Conservation (phyloP, 495 filamentous ascomycete genomes). For the Podospora pseudopauciseta region DNA sequence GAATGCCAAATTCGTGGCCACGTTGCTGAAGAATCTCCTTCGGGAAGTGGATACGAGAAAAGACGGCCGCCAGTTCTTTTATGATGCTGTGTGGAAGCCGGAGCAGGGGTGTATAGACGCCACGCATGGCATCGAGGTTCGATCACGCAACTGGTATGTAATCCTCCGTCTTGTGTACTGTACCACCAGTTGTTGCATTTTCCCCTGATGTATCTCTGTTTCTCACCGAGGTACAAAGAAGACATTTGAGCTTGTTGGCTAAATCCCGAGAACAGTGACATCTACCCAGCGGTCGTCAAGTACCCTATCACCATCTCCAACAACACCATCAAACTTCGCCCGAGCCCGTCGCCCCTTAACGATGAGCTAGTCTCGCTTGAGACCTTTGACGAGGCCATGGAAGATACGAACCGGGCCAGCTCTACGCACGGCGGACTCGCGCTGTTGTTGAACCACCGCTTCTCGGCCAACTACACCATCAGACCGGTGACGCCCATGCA, state of each 20-base stretch:
- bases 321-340: not conserved
- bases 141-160: not conserved
- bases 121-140: not conserved
- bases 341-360: not conserved
- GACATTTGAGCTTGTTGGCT: no score
- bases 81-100: not conserved
- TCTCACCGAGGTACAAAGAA: no score
- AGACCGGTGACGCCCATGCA: not conserved
- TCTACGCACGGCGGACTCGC: slow-evolving; percentile 12
- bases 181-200: no score
- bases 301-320: not conserved
- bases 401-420: not conserved
- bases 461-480: slow-evolving; percentile 4
- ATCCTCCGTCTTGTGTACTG: not conserved
- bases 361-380: not conserved
- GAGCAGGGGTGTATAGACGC: not conserved
- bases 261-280: not conserved
- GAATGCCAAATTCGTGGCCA: not conserved
- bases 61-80: not conserved
- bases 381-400: not conserved
- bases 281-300: not conserved
- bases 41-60: not conserved
- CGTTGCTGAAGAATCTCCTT: not conserved
- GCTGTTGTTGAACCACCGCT: slow-evolving; percentile 5
- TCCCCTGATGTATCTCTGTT: no score